Conservation (phyloP, 2,329 filamentous ascomycete genomes). For the Chaetomium sp. region DNA sequence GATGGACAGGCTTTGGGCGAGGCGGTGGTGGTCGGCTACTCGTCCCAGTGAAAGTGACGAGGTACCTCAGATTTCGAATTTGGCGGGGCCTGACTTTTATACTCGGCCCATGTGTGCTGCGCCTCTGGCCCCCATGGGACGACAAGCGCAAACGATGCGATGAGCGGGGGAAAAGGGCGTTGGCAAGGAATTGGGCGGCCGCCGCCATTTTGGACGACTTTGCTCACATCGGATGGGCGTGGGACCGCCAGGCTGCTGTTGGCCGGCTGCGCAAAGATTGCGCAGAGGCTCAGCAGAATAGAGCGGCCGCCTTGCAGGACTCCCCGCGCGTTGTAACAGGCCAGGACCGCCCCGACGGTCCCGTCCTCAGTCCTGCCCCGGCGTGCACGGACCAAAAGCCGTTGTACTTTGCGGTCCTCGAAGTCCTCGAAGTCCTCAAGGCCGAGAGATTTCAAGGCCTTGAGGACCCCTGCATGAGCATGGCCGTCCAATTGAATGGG, state of each 20-base stretch:
- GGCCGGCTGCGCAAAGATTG: constrained; percentile 18
- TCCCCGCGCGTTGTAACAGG: constrained; percentile 1
- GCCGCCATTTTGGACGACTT: constrained; percentile 10
- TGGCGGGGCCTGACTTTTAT: too few species aligned
- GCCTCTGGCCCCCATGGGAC: too few species aligned
- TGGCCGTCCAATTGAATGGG: constrained; percentile 9
- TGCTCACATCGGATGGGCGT: neutral
- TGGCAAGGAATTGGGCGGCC: constrained; percentile 4
- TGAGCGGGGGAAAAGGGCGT: neutral
- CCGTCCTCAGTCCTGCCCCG: constrained; percentile 5
- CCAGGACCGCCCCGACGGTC: constrained; percentile 13
- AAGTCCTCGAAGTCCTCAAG: too few species aligned
- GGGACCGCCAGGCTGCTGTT: neutral
- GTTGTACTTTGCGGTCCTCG: too few species aligned
- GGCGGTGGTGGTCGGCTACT: too few species aligned
- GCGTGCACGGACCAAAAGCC: too few species aligned
- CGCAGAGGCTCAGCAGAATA: constrained; percentile 14
- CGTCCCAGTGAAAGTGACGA: too few species aligned
- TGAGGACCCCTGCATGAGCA: neutral
- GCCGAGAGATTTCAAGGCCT: constrained; percentile 10
- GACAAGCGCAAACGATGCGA: too few species aligned
- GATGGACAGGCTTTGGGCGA: neutral
- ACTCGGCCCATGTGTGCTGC: too few species aligned
- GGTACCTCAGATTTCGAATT: too few species aligned
- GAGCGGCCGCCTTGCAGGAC: constrained; percentile 13